Base-by-base conservation (phyloP, 2,329 filamentous ascomycete genomes). In the Aspergillus oerlinghausenensis region DNA sequence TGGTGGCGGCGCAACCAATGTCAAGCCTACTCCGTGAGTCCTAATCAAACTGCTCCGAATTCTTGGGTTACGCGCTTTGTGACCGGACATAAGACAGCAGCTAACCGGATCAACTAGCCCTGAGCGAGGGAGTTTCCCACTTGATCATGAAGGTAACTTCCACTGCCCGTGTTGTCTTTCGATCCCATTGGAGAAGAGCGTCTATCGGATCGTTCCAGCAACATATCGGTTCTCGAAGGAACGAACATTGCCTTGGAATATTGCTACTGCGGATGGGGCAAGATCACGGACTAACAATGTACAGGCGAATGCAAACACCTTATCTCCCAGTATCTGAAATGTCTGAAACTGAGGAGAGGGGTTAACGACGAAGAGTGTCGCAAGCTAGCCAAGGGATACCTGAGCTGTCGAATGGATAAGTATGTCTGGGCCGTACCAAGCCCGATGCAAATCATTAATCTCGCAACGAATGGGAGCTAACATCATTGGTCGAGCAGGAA, bases 401-500 rank as follows among this genome's bases (percentile, higher is more conserved):
- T 99, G 54, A 80, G 85, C 51, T 99, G 94, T 75, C 86, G 94
- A 50, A 99, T 99, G 94, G 93, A 97, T 65, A 85, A 87, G 92
- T 96, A 79, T 71, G 87, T 77, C 21, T 38, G 32, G 11, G 32
- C 14, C 32, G 14, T 38, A 6, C 5, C 14, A 17, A 2, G 7
- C 32, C 5, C 32, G 14, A 17, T 38, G 6, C 32, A n/a, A 38
- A 17, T 7, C 32, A 1, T 14, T 7, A 17, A 7, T 14, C 43
- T 23, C 19, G 23, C 10, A 7, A 23, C 1, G 43, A 25, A 47
- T 26, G 43, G 1, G 11, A 7, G 32, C 47, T 50, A 50, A 38
- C 25, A 7, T 23, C 2, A 28, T 26, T 19, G 45, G 1, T 9
- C 47, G 9, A 38, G 29, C 65, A 92, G 92, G 65, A 97, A 97